Conservation (phyloP, 2,329 filamentous ascomycete genomes). For the Calonectria pseudoturangicola region DNA sequence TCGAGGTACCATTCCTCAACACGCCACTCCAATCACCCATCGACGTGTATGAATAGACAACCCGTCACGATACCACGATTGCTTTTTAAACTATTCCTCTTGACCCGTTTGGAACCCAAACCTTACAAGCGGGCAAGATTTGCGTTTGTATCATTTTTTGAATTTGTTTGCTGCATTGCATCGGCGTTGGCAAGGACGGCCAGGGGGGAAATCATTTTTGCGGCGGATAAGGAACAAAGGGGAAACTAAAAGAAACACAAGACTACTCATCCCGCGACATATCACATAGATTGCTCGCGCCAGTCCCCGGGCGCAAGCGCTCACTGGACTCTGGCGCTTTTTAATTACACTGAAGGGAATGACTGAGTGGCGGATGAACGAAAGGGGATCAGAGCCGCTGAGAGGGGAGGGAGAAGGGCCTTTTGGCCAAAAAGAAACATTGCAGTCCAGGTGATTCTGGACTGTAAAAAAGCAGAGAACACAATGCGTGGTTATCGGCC, state of each 20-base stretch:
- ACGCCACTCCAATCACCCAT: conserved; percentile 46
- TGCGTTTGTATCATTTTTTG: conserved; percentile 63
- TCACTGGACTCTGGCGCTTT: conserved; percentile 53
- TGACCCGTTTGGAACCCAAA: conserved; percentile 44
- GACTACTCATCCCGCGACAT: conserved; percentile 62
- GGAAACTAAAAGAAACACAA: conserved; percentile 59
- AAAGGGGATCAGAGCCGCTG: conserved; percentile 38
- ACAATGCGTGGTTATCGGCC: conserved; percentile 1
- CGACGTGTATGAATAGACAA: conserved; percentile 65
- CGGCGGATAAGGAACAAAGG: conserved; percentile 58
- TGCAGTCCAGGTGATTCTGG: conserved; percentile 26
- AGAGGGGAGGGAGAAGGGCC: conserved; percentile 8
- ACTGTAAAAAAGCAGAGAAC: conserved; percentile 41
- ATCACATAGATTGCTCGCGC: conserved; percentile 64
- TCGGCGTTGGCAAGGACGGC: conserved; percentile 70
- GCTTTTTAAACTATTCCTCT: conserved; percentile 54
- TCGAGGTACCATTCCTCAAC: conserved; percentile 29
- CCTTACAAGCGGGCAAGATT: conserved; percentile 47
- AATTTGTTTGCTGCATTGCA: conserved; percentile 71
- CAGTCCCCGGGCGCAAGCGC: conserved; percentile 51
- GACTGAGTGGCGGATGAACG: conserved; percentile 46
- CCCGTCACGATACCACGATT: conserved; percentile 70
- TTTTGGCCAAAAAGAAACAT: conserved; percentile 37
- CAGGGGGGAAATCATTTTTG: conserved; percentile 54
- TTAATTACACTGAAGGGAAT: conserved; percentile 57